Percentiles rank a stretch among this genome's conserved stretches.
Evolutionary conservation across 768 basidiomycete species (phyloP).

Genomic region (Leccinum subtestaceum): DNA sequence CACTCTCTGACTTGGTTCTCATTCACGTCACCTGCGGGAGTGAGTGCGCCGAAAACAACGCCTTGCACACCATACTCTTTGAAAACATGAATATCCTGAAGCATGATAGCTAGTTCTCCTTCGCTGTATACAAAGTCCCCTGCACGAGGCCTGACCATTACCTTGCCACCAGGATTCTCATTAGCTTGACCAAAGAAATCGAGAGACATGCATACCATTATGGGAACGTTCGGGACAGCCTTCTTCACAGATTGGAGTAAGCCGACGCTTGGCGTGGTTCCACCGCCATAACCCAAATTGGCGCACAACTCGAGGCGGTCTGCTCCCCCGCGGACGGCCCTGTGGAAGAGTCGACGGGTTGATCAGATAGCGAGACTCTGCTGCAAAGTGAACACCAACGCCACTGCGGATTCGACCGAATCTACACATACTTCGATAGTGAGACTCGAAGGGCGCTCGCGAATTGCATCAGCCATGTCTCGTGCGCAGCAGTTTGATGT

Average conservation of each 20-base stretch:
- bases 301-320: conserved; percentile 76
- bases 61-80: conserved; percentile 57
- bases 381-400: conserved; percentile 39
- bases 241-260: conserved; percentile 57
- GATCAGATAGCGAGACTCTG: neutral
- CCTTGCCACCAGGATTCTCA: conserved; percentile 38
- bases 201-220: conserved; percentile 61
- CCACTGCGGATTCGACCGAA: conserved; percentile 67
- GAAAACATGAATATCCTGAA: conserved; percentile 65
- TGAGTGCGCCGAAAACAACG: conserved; percentile 66
- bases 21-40: conserved; percentile 56
- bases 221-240: conserved; percentile 47
- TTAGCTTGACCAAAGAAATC: neutral
- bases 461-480: neutral
- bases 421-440: conserved; percentile 71
- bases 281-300: conserved; percentile 71
- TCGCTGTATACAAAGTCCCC: conserved; percentile 78
- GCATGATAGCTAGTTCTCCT: conserved; percentile 67
- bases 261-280: conserved; percentile 80
- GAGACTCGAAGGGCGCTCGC: conserved; percentile 6
- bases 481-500: neutral
- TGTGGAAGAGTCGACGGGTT: conserved; percentile 27
- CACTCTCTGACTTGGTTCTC: conserved; percentile 51
- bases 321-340: conserved; percentile 69
- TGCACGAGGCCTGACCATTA: conserved; percentile 75